phyloP scores from a whole-genome alignment of 1,284 basidiomycete species.

The Limonomyces culmigenus region DNA sequence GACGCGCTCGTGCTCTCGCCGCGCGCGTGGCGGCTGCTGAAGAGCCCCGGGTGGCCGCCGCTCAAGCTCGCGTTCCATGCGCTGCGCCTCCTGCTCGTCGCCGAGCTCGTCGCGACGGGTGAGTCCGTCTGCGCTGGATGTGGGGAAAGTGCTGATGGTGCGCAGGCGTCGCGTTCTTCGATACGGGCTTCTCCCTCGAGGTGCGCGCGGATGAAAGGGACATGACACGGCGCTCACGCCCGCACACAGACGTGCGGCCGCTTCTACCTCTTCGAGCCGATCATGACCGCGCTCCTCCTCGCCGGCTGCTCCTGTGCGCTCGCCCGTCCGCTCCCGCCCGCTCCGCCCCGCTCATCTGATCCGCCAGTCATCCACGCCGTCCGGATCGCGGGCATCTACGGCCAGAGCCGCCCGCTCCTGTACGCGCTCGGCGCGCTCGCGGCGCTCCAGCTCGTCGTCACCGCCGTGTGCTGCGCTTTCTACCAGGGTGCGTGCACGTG shows the following conservation, averaged over 20 bases:
- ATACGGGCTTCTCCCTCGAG: slow-evolving; percentile 40
- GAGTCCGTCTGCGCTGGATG: slow-evolving; percentile 13
- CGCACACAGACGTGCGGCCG: slow-evolving; percentile 32
- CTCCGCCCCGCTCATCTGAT: slow-evolving; percentile 2
- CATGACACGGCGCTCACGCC: slow-evolving; percentile 1
- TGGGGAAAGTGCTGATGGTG: neutral
- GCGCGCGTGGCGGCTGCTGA: slow-evolving; percentile 52
- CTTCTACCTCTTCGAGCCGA: slow-evolving; percentile 74
- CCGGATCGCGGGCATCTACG: slow-evolving; percentile 62
- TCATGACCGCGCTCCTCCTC: slow-evolving; percentile 61
- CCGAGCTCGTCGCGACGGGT: slow-evolving; percentile 64
- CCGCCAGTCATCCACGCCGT: slow-evolving; percentile 47
- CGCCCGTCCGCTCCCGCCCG: slow-evolving; percentile 2
- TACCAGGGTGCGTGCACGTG: slow-evolving; percentile 34
- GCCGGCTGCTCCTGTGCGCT: slow-evolving; percentile 43
- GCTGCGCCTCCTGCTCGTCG: slow-evolving; percentile 55
- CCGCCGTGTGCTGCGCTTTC: slow-evolving; percentile 57
- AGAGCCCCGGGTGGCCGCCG: slow-evolving; percentile 52
- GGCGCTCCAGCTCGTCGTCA: slow-evolving; percentile 48
- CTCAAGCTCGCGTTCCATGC: slow-evolving; percentile 64
- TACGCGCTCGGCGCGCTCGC: slow-evolving; percentile 37
- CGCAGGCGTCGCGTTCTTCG: slow-evolving; percentile 64
- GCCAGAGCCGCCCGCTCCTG: slow-evolving; percentile 38
- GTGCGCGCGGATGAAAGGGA: slow-evolving; percentile 17
- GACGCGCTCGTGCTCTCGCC: slow-evolving; percentile 70